A percentile compares a stretch with the other conserved stretches of the same genome.
These are phyloP conservation scores for Fusarium illudens DNA, from an alignment of 2,329 filamentous ascomycete species.

Conservation along the genomic window DNA sequence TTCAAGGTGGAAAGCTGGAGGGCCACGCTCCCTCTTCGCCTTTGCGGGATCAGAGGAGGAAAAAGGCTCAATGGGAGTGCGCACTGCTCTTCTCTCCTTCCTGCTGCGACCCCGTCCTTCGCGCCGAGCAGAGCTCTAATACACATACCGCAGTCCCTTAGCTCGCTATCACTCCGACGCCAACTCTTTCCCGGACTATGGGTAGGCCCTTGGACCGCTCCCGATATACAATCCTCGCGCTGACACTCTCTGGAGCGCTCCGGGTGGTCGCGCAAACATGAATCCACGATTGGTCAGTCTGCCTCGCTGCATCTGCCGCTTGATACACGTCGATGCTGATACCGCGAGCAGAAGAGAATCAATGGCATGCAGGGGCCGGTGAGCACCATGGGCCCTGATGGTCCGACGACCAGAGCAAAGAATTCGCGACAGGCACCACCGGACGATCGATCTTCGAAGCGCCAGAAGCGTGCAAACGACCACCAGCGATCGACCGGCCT, in stretches of 20 bases:
- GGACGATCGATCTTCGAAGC: slow-evolving; percentile 27
- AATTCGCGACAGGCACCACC: slow-evolving; percentile 1
- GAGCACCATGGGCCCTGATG: slow-evolving; percentile 32
- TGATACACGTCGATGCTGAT: slow-evolving; percentile 15
- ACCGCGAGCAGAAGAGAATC: slow-evolving; percentile 32
- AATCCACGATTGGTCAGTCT: slow-evolving; percentile 38
- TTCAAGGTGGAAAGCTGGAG: slow-evolving; percentile 42
- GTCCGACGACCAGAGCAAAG: not conserved
- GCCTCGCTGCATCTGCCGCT: not conserved
- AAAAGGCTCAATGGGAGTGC: slow-evolving; percentile 45
- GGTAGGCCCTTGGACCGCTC: slow-evolving; percentile 42
- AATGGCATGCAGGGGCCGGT: slow-evolving; percentile 32
- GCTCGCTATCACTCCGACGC: slow-evolving; percentile 49
- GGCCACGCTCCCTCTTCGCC: slow-evolving; percentile 32
- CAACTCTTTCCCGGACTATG: slow-evolving; percentile 55
- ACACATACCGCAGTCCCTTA: slow-evolving; percentile 40
- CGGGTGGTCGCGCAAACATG: slow-evolving; percentile 35
- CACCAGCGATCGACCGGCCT: not conserved
- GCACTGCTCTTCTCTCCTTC: slow-evolving; percentile 27
- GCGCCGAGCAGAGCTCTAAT: slow-evolving; percentile 18
- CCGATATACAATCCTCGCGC: slow-evolving; percentile 18
- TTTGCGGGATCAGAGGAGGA: slow-evolving; percentile 35
- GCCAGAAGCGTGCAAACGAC: slow-evolving; percentile 27
- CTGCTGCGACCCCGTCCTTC: slow-evolving; percentile 1
- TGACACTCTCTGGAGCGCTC: slow-evolving; percentile 39